Evolutionary conservation across 2,329 filamentous ascomycete species (phyloP).

Genomic region (Aspergillus piperis): DNA sequence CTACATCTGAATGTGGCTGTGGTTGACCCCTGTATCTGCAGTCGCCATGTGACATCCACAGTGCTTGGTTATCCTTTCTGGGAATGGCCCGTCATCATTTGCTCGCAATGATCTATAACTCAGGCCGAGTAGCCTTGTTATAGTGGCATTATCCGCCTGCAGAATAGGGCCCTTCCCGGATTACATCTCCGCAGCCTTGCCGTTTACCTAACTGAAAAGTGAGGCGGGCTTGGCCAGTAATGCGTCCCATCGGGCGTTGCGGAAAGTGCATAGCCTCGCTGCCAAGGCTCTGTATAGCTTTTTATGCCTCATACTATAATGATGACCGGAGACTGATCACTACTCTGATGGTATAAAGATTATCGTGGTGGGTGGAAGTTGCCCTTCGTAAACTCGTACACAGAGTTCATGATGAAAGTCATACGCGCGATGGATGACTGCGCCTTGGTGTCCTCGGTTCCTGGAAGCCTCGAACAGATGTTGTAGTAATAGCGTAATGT

Average conservation of each 20-base stretch:
- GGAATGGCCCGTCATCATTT: too few species aligned
- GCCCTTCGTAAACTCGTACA: not conserved
- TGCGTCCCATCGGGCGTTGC: not conserved
- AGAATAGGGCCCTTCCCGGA: not conserved
- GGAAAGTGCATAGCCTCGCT: not conserved
- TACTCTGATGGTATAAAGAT: not conserved
- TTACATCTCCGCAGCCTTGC: not conserved
- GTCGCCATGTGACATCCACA: too few species aligned
- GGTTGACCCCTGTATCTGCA: too few species aligned
- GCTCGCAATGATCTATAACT: too few species aligned
- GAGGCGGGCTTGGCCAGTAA: not conserved
- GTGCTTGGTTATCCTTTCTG: too few species aligned
- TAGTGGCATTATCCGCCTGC: too few species aligned
- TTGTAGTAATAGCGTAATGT: not conserved
- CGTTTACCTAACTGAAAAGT: too few species aligned
- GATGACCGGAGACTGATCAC: too few species aligned
- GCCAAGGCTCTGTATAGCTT: not conserved
- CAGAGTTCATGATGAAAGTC: not conserved
- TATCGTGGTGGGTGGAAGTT: not conserved
- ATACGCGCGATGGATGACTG: not conserved
- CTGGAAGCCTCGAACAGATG: not conserved
- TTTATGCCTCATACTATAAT: too few species aligned
- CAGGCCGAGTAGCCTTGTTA: too few species aligned
- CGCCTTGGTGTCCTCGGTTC: not conserved
- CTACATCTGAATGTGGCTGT: too few species aligned